Conservation (phyloP, 768 basidiomycete genomes). For the Pisolithus orientalis region DNA sequence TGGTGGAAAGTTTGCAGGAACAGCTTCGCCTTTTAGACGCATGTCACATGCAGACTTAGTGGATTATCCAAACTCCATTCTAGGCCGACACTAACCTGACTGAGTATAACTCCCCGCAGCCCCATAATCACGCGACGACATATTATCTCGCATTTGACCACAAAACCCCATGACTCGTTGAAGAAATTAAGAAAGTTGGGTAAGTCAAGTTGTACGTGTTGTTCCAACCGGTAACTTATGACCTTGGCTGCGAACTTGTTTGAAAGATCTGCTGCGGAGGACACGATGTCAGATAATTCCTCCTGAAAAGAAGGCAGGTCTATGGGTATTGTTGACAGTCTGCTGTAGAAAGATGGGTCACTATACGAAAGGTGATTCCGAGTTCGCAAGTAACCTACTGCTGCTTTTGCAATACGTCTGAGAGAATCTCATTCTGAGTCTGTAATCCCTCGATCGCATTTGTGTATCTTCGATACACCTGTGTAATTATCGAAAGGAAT, state of each 20-base stretch:
- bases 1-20: conserved; percentile 89
- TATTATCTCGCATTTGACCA: conserved; percentile 80
- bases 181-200: conserved; percentile 76
- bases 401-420: conserved; percentile 50
- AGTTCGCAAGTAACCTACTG: conserved; percentile 24
- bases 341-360: conserved; percentile 15
- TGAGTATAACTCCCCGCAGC: conserved; percentile 76
- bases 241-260: conserved; percentile 79
- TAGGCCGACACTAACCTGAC: conserved; percentile 49
- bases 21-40: conserved; percentile 58
- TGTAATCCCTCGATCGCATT: conserved; percentile 65
- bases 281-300: conserved; percentile 71
- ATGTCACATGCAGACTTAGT: conserved; percentile 2
- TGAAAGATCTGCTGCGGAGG: conserved; percentile 77
- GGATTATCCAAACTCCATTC: neutral
- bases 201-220: conserved; percentile 68
- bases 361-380: neutral
- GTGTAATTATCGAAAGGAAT: conserved; percentile 57
- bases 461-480: conserved; percentile 56
- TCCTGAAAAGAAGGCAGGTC: conserved; percentile 47
- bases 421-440: conserved; percentile 49
- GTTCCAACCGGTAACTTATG: conserved; percentile 69
- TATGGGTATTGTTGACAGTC: conserved; percentile 32
- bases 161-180: conserved; percentile 84
- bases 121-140: conserved; percentile 91